Evolutionary conservation across 139 green algal genomes (phyloP).

Genomic region (Asterochloris sp.): DNA sequence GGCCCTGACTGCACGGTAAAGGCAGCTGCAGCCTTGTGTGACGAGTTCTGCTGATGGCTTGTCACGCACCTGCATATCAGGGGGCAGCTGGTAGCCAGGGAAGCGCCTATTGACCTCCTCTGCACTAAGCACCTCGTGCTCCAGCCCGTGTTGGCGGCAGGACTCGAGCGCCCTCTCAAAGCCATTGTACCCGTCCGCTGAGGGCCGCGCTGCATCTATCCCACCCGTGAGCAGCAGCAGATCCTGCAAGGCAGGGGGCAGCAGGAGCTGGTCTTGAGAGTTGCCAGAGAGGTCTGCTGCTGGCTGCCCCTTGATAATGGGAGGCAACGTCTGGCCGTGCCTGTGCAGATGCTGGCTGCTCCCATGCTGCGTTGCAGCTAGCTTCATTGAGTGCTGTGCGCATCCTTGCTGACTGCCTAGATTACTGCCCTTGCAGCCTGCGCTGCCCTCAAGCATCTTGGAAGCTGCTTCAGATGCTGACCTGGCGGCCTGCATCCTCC

Average conservation of each 20-base stretch:
- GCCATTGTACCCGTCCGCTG: conserved; percentile 1
- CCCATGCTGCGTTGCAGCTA: not conserved
- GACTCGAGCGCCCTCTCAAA: conserved; percentile 32
- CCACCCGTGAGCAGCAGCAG: conserved; percentile 38
- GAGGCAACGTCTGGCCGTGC: too few species aligned
- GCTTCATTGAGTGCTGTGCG: not conserved
- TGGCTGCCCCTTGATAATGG: too few species aligned
- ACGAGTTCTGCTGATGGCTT: not conserved
- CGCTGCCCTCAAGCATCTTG: not conserved
- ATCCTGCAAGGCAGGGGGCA: conserved; percentile 14
- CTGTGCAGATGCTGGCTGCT: not conserved
- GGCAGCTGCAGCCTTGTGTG: not conserved
- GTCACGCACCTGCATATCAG: conserved; percentile 20
- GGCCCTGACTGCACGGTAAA: not conserved
- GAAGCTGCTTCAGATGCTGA: not conserved
- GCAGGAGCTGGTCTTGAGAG: not conserved
- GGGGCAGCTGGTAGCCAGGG: conserved; percentile 45
- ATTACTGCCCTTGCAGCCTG: not conserved
- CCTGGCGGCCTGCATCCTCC: conserved; percentile 3
- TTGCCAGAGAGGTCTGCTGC: not conserved
- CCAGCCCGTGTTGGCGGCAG: conserved; percentile 28
- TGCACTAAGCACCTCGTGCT: conserved; percentile 56
- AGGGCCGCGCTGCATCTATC: conserved; percentile 7
- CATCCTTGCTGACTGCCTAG: not conserved
- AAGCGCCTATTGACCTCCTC: conserved; percentile 45